A percentile compares a stretch with the other conserved stretches of the same genome.
Evolutionary conservation across 352 stramenopile species (phyloP).

Genomic region (Pythium myriotylum): DNA sequence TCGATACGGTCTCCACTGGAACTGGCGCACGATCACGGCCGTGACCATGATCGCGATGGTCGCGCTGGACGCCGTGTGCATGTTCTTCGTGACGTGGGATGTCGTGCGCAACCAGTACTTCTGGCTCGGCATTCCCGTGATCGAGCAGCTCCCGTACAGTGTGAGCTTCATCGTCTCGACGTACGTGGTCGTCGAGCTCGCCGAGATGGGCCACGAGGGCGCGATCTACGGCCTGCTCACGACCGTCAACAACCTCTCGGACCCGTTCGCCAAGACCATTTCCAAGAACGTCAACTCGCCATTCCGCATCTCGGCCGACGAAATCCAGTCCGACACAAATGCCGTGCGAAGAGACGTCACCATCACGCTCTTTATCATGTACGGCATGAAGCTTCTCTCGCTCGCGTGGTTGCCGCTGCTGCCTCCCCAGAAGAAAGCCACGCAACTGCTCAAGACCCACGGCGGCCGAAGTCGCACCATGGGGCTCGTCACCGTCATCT

Average conservation of each 20-base stretch:
- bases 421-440: no score
- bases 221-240: conserved; percentile 40
- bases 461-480: no score
- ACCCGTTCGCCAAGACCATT: conserved; percentile 31
- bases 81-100: conserved; percentile 35
- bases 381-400: conserved; percentile 38
- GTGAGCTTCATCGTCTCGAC: no score
- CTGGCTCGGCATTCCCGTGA: conserved; percentile 34
- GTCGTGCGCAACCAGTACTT: conserved; percentile 43
- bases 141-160: conserved; percentile 35
- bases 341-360: conserved; percentile 32
- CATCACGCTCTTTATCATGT: conserved; percentile 36
- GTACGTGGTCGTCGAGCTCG: conserved; percentile 39
- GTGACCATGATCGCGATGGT: conserved; percentile 36
- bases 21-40: conserved; percentile 36
- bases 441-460: no score
- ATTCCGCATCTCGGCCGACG: conserved; percentile 32
- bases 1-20: conserved; percentile 28
- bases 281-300: conserved; percentile 36
- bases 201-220: conserved; percentile 36
- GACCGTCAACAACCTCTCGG: conserved; percentile 36
- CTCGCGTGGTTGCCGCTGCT: no score
- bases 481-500: no score
- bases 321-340: conserved; percentile 32
- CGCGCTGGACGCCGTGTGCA: conserved; percentile 31